Percentiles rank a stretch among this genome's conserved stretches.
phyloP scores from a whole-genome alignment of 441 rosid genomes.

The Corymbia calophylla region DNA sequence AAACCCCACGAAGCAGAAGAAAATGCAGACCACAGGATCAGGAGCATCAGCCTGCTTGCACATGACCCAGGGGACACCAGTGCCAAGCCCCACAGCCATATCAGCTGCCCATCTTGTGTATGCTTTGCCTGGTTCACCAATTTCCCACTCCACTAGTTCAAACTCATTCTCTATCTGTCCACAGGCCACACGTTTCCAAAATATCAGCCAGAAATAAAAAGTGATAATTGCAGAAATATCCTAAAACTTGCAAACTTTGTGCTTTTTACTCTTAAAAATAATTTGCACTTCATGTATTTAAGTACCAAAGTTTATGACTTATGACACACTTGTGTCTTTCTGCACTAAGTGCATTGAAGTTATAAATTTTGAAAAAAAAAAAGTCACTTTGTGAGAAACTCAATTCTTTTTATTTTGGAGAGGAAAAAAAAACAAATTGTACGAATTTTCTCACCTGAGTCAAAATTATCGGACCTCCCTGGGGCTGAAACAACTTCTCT shows the following conservation, averaged over 20 bases:
- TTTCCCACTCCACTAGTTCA: conserved; percentile 38
- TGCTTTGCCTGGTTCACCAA: conserved; percentile 40
- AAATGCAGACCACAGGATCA: conserved; percentile 39
- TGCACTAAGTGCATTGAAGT: not conserved
- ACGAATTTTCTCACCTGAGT: not conserved
- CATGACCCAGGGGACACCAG: conserved; percentile 67
- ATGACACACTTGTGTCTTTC: not conserved
- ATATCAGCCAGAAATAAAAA: no score
- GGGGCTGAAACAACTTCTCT: conserved; percentile 7
- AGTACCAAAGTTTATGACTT: not conserved
- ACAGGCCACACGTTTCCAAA: not conserved
- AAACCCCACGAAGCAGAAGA: not conserved
- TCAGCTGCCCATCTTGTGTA: conserved; percentile 45
- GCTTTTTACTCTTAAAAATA: not conserved
- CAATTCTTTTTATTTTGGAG: not conserved
- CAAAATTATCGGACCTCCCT: conserved; percentile 11
- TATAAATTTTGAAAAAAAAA: not conserved
- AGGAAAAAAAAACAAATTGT: not conserved
- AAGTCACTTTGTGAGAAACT: not conserved
- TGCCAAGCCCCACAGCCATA: conserved; percentile 47
- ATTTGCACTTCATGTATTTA: not conserved
- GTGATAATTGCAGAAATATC: not conserved
- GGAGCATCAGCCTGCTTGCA: conserved; percentile 69
- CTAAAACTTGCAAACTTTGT: not conserved
- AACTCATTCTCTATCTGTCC: conserved; percentile 58